Percentiles rank a stretch among this genome's conserved stretches.
Conservation (phyloP, 164 flowering plant species). For the Macadamia integrifolia region DNA sequence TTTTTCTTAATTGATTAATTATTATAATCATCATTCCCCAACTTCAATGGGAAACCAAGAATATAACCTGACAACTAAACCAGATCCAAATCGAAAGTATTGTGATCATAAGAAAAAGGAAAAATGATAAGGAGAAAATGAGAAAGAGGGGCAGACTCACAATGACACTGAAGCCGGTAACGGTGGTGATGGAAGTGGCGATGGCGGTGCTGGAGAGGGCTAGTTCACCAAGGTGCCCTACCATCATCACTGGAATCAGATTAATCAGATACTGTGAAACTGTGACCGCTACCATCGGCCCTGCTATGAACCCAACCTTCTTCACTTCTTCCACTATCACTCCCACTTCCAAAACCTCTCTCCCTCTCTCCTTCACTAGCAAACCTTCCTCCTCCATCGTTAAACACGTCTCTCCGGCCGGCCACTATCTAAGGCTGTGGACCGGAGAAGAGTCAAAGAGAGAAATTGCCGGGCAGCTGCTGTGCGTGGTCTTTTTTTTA, state of each 20-base stretch:
- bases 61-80: too few relatives aligned
- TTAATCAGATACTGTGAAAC: constrained; percentile 30
- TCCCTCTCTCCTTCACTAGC: constrained; percentile 5
- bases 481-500: too few relatives aligned
- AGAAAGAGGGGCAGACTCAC: constrained; percentile 21
- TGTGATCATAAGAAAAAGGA: too few relatives aligned
- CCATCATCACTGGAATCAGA: constrained; percentile 46
- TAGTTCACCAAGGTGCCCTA: constrained; percentile 57
- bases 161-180: constrained; percentile 46
- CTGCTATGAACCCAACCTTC: constrained; percentile 30
- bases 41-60: too few relatives aligned
- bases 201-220: constrained; percentile 47
- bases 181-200: constrained; percentile 40
- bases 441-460: too few relatives aligned
- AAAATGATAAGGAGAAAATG: neutral
- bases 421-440: too few relatives aligned
- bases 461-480: too few relatives aligned
- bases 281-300: constrained; percentile 38
- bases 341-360: constrained; percentile 11
- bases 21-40: too few relatives aligned
- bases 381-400: constrained; percentile 14
- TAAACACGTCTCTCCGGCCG: too few relatives aligned
- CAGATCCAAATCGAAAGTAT: too few relatives aligned
- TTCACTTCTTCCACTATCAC: constrained; percentile 27
- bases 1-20: too few relatives aligned